These are phyloP conservation scores for Talinum fruticosum DNA, from an alignment of 148 eudicot genomes.

Conservation along the genomic window DNA sequence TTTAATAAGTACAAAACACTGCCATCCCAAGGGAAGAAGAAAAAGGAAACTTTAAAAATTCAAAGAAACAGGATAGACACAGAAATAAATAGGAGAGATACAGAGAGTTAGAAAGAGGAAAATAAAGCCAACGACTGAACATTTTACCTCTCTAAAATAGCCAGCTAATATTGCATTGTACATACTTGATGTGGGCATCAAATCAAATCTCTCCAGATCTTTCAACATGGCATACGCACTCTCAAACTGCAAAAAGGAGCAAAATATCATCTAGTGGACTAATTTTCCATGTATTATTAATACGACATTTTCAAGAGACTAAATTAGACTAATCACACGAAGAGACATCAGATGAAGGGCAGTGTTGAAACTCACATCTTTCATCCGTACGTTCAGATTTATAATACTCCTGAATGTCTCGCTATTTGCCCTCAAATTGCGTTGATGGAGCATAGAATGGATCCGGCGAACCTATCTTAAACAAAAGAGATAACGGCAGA, in stretches of 20 bases:
- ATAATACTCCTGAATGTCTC: conserved; percentile 82
- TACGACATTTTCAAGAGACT: neutral
- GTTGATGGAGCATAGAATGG: conserved; percentile 45
- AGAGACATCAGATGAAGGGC: conserved; percentile 5
- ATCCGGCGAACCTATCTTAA: conserved; percentile 63
- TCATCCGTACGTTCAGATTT: conserved; percentile 60
- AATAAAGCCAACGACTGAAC: conserved; percentile 13
- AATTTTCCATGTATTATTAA: neutral
- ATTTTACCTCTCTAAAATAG: conserved; percentile 70
- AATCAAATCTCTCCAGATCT: conserved; percentile 42
- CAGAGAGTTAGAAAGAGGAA: neutral
- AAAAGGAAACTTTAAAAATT: neutral
- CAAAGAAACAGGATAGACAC: neutral
- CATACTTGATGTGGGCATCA: conserved; percentile 54
- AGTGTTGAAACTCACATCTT: conserved; percentile 66
- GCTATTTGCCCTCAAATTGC: conserved; percentile 42
- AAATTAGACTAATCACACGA: conserved; percentile 2
- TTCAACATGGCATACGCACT: conserved; percentile 64
- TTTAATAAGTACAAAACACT: neutral
- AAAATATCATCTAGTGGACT: conserved; percentile 13
- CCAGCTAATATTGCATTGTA: conserved; percentile 79
- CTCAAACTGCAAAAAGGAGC: conserved; percentile 49
- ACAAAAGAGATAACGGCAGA: conserved; percentile 20
- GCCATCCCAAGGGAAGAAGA: neutral
- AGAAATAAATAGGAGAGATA: neutral